Evolutionary conservation across 768 basidiomycete species (phyloP).

Genomic region (Leccinellum rugosiceps): DNA sequence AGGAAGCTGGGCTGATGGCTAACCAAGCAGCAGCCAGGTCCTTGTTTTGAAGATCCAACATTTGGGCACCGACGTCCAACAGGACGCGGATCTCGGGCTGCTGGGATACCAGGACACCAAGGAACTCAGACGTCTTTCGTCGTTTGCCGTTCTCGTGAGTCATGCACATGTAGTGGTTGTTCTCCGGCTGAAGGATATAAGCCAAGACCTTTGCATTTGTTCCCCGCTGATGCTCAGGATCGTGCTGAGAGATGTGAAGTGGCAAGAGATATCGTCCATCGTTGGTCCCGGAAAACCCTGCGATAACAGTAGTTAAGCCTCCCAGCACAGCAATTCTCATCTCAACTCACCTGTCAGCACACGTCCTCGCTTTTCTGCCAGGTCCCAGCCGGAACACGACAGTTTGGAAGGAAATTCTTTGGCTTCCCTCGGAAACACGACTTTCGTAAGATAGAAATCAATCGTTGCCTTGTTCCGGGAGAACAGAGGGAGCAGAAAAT

Average conservation of each 20-base stretch:
- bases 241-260: conserved; percentile 29
- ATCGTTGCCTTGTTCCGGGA: conserved; percentile 27
- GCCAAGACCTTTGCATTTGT: conserved; percentile 45
- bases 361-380: conserved; percentile 26
- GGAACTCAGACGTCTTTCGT: conserved; percentile 12
- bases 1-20: conserved; percentile 2
- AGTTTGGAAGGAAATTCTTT: conserved; percentile 35
- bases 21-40: conserved; percentile 45
- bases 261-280: conserved; percentile 39
- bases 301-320: background rate
- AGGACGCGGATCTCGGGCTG: conserved; percentile 41
- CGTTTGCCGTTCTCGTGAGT: conserved; percentile 11
- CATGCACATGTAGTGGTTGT: conserved; percentile 16
- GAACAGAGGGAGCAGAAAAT: conserved; percentile 28
- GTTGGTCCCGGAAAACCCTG: conserved; percentile 40
- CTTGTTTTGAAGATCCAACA: conserved; percentile 47
- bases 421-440: conserved; percentile 38
- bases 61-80: conserved; percentile 56
- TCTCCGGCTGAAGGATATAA: conserved; percentile 28
- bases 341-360: conserved; percentile 17
- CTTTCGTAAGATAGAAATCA: conserved; percentile 35
- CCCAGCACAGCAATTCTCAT: background rate
- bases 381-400: conserved; percentile 36
- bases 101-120: conserved; percentile 33
- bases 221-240: conserved; percentile 27